A percentile compares a stretch with the other conserved stretches of the same genome.
phyloP scores from a whole-genome alignment of 257 asterid genomes.

The Nicotiana otophora region DNA sequence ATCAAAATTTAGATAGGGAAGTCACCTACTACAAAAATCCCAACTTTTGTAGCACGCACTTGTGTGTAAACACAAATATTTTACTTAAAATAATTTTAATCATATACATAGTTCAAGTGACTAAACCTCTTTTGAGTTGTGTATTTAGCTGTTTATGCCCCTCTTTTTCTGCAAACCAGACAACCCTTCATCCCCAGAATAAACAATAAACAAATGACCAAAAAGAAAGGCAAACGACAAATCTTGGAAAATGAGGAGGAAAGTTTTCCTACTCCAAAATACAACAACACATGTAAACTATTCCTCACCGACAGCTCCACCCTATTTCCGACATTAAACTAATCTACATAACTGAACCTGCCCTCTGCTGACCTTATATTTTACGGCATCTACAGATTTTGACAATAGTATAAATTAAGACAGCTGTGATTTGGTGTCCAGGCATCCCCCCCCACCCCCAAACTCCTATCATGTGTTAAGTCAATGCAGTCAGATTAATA shows the following conservation, averaged over 20 bases:
- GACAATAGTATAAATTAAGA: background rate
- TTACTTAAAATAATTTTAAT: too few relatives aligned
- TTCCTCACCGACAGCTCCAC: background rate
- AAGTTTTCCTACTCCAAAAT: background rate
- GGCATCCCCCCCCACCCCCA: background rate
- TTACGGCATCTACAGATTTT: background rate
- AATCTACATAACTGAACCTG: background rate
- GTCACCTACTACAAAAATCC: too few relatives aligned
- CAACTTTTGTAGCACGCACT: too few relatives aligned
- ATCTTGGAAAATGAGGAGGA: background rate
- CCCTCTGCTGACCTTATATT: background rate
- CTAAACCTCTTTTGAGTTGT: too few relatives aligned
- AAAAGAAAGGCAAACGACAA: background rate
- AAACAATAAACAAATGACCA: background rate
- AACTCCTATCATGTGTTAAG: background rate
- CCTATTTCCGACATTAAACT: background rate
- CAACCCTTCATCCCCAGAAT: background rate
- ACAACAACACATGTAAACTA: background rate
- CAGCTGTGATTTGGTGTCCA: background rate
- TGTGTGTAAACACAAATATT: too few relatives aligned
- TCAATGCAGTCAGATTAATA: background rate
- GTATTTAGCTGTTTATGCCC: too few relatives aligned
- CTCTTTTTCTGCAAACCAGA: background rate
- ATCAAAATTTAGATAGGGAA: too few relatives aligned
- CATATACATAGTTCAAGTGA: too few relatives aligned